Evolutionary conservation across 495 filamentous ascomycete species (phyloP).

Genomic region (Annulohypoxylon moriforme): DNA sequence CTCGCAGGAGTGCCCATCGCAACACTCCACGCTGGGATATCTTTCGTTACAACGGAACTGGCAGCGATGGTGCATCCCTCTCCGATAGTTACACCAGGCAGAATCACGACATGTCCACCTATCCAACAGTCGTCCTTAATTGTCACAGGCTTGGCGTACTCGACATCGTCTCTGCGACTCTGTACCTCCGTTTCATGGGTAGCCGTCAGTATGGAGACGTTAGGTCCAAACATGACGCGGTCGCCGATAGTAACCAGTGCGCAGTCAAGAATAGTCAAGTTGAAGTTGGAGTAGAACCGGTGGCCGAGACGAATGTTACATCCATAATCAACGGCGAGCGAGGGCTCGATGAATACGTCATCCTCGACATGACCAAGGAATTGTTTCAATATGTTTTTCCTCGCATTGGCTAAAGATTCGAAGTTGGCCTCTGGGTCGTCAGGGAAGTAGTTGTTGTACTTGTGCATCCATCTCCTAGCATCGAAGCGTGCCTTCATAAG

Average conservation of each 20-base stretch:
- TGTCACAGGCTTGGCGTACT: slow-evolving; percentile 77
- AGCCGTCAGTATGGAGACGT: slow-evolving; percentile 77
- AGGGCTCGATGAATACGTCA: slow-evolving; percentile 62
- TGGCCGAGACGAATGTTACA: slow-evolving; percentile 64
- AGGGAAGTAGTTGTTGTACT: slow-evolving; percentile 63
- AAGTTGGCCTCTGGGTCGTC: slow-evolving; percentile 50
- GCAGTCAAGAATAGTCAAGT: slow-evolving; percentile 81
- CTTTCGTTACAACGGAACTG: slow-evolving; percentile 90
- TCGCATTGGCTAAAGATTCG: slow-evolving; percentile 51
- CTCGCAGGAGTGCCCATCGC: slow-evolving; percentile 44
- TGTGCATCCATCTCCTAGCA: slow-evolving; percentile 56
- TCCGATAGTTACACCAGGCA: slow-evolving; percentile 85
- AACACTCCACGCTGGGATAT: slow-evolving; percentile 50
- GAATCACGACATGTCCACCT: slow-evolving; percentile 78
- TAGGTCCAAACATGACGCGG: slow-evolving; percentile 82
- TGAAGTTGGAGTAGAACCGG: slow-evolving; percentile 79
- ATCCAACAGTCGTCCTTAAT: slow-evolving; percentile 94
- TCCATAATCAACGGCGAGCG: slow-evolving; percentile 66
- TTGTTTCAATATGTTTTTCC: slow-evolving; percentile 54
- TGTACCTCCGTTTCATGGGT: slow-evolving; percentile 81
- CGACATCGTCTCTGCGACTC: slow-evolving; percentile 79
- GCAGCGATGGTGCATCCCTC: slow-evolving; percentile 76
- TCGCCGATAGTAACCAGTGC: slow-evolving; percentile 80
- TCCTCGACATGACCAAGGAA: slow-evolving; percentile 59
- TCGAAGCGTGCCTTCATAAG: slow-evolving; percentile 58